Evolutionary conservation across 306 rosid species (phyloP), one percentile per base, ranked within the genome.

Genomic region (Phaseolus lunatus): DNA sequence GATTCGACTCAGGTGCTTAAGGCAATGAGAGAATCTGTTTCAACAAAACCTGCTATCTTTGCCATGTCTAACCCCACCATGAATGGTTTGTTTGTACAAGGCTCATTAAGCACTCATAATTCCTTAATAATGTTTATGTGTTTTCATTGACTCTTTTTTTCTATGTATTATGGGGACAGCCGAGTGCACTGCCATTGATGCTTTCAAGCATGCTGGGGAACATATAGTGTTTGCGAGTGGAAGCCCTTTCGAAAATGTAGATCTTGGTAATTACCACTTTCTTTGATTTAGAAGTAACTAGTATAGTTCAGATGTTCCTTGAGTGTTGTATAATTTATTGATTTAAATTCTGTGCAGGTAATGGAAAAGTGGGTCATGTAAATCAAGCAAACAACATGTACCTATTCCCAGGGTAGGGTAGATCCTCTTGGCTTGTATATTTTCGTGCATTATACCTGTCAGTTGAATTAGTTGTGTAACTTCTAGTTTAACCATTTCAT

Each of bases 351-450:
- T 82, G 75, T 31, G 72, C 93, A 96, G 99, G 94, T 78, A 84
- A 96, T 52, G 99, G 97, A 39, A 96, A 86, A 66, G 78, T 86
- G 18, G 99, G 99, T 72, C 93, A 96, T 81, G 98, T 91, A 75
- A 92, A 96, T 89, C 99, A 96, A 92, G 99, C 99, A 75, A 96
- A 96, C 84, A 96, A 96, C 84, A 96, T 96, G 99, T 96, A 96
- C 84, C 85, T 96, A 73, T 96, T 96, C 84, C 99, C 99, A 14
- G 99, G 99, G 98, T 96, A 72, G 65, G 56, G 44, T 19, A 41
- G 82, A 87, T 54, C 78, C 82, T 71, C 71, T 56, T 73, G 77
- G 70, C 79, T 57, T 69, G 29, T 7, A 41, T 24, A 72, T 49
- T 65, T 64, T 77, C 37, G 1, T 37, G 7, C 72, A 71, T 5